Base-by-base conservation (phyloP, 2,329 filamentous ascomycete genomes). In the Cadophora sp. region DNA sequence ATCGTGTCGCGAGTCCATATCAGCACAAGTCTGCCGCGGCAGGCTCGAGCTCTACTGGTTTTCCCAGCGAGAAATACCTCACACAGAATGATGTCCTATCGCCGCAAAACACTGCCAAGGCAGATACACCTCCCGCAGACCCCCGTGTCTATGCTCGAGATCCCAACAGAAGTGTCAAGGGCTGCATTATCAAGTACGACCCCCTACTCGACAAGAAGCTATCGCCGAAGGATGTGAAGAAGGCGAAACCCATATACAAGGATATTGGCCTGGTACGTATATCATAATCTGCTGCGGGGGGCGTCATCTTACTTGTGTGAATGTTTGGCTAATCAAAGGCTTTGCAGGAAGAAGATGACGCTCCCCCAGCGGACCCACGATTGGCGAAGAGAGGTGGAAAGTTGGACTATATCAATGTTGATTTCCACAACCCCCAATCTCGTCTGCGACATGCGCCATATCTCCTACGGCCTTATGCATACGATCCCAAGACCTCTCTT, bases 401-500 rank as follows among this genome's bases (percentile, higher is more conserved):
- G 73, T 77, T 89, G 67, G 85, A 85, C 72, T 90, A 90, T 74
- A 90, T 90, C 80, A 90, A 90, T 71, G 87, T 87, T 78, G 88
- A 90, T 76, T 90, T 77, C 79, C 90, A 87, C 81, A 87, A 86
- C 66, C 87, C 84, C 76, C 95, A 90, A 82, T 90, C 88, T 71
- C 92, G 87, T 74, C 82, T 89, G 76, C 91, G 87, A 76, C 87
- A 85, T 73, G 86, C 91, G 33, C 91, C 91, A 0, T 97, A 97
- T 80, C 89, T 91, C 68, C 81, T 97, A 61, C 92, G 89, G 77
- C 90, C 91, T 24, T 97, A 96, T 79, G 80, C 87, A 30, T 96
- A 93, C 79, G 94, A 98, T 77, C 81, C 89, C 5, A 89, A 88
- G 73, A 93, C 93, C 4, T 97, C 95, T 1, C 88, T 96, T 73